Percentiles rank a stretch among this genome's conserved stretches.
Conservation (phyloP, 805 yeast genomes). For the Candida methanosorbosa region DNA sequence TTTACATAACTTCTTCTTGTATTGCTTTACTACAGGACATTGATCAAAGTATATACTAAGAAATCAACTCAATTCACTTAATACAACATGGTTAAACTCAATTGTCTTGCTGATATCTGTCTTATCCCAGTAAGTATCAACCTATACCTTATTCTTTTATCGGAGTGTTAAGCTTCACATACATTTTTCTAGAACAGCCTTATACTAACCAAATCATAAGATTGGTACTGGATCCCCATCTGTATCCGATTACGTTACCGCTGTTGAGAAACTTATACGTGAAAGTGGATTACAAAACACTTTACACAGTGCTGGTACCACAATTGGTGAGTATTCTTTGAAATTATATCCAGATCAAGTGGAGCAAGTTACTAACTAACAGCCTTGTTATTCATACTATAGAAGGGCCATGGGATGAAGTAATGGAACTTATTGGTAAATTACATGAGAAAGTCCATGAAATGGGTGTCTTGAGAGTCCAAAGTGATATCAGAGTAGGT, state of each 20-base stretch:
- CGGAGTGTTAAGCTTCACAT: background rate
- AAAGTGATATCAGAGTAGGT: conserved; percentile 81
- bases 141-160: background rate
- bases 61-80: too few species aligned
- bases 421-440: conserved; percentile 68
- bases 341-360: background rate
- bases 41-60: background rate
- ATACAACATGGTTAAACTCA: conserved; percentile 29
- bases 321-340: conserved; percentile 24
- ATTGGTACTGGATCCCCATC: conserved; percentile 75
- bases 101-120: conserved; percentile 81
- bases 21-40: too few species aligned
- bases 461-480: conserved; percentile 69
- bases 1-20: too few species aligned
- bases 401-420: conserved; percentile 91
- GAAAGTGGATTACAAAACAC: conserved; percentile 56
- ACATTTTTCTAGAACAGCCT: background rate
- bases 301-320: conserved; percentile 88
- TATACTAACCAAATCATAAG: conserved; percentile 20
- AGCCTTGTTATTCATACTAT: conserved; percentile 1
- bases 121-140: conserved; percentile 57
- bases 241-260: conserved; percentile 72
- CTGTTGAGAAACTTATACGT: conserved; percentile 56
- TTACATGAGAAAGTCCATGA: conserved; percentile 67
- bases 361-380: background rate